Evolutionary conservation across 2,329 filamentous ascomycete species (phyloP).

Genomic region (Blumeriella jaapii): DNA sequence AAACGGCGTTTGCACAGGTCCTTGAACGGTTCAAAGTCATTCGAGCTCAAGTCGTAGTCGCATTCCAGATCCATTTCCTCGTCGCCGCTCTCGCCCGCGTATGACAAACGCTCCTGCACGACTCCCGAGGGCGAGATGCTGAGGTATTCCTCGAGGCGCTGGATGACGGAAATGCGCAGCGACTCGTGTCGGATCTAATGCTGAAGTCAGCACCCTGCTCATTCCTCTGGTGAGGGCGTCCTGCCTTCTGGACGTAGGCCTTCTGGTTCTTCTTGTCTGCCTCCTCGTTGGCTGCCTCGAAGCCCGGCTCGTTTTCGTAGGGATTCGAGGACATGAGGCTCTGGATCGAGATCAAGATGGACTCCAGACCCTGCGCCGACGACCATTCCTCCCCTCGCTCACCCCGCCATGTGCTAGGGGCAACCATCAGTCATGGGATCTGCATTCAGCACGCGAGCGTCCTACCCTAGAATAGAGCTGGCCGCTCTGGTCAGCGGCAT

Average conservation of each 20-base stretch:
- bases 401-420: constrained; percentile 77
- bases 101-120: constrained; percentile 27
- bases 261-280: constrained; percentile 63
- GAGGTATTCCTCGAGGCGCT: constrained; percentile 71
- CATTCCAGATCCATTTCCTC: constrained; percentile 37
- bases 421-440: constrained; percentile 1
- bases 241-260: constrained; percentile 71
- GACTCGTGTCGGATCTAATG: constrained; percentile 83
- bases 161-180: constrained; percentile 73
- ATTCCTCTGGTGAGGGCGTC: neutral
- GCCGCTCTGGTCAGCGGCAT: constrained; percentile 18
- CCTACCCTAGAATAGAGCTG: constrained; percentile 76
- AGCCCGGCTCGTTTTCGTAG: constrained; percentile 93
- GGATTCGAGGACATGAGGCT: constrained; percentile 90
- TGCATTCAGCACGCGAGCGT: neutral
- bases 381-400: constrained; percentile 92
- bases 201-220: neutral
- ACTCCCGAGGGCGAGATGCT: constrained; percentile 44
- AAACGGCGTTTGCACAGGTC: constrained; percentile 87
- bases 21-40: constrained; percentile 73
- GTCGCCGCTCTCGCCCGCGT: constrained; percentile 30
- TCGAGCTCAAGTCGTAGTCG: constrained; percentile 34
- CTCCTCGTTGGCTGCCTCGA: constrained; percentile 59
- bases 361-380: constrained; percentile 88
- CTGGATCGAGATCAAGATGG: constrained; percentile 88